Conservation (phyloP, 495 filamentous ascomycete genomes). For the Penicillium paxilli region DNA sequence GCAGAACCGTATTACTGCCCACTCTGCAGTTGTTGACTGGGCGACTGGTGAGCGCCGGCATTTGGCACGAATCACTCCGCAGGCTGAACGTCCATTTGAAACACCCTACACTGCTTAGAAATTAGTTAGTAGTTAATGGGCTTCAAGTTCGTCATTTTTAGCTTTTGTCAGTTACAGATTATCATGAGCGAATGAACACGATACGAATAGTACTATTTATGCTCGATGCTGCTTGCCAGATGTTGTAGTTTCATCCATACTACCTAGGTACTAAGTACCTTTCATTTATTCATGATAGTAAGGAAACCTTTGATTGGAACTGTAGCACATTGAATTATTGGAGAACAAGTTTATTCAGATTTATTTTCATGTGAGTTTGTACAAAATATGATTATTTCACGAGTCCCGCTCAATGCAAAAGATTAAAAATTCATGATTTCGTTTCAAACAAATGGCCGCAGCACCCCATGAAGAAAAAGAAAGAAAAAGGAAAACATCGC, state of each 20-base stretch:
- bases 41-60: slow-evolving; percentile 70
- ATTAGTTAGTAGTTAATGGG: no score
- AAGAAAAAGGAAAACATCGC: no score
- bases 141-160: no score
- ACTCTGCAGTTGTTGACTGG: slow-evolving; percentile 81
- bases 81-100: slow-evolving; percentile 59
- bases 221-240: no score
- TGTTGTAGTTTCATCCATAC: no score
- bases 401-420: slow-evolving; percentile 7
- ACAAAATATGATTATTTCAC: slow-evolving; percentile 6
- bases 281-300: no score
- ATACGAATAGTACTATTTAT: no score
- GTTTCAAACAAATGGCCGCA: slow-evolving; percentile 1
- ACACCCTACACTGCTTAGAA: slow-evolving; percentile 28
- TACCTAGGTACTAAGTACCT: no score
- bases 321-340: no score
- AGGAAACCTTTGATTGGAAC: no score
- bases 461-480: neutral
- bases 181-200: no score
- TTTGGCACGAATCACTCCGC: slow-evolving; percentile 78
- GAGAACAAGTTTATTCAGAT: neutral
- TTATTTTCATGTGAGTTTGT: neutral
- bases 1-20: slow-evolving; percentile 73
- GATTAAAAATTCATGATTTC: slow-evolving; percentile 9
- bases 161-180: no score